phyloP scores from a whole-genome alignment of 495 filamentous ascomycete genomes.

The Margaritispora aquatica region DNA sequence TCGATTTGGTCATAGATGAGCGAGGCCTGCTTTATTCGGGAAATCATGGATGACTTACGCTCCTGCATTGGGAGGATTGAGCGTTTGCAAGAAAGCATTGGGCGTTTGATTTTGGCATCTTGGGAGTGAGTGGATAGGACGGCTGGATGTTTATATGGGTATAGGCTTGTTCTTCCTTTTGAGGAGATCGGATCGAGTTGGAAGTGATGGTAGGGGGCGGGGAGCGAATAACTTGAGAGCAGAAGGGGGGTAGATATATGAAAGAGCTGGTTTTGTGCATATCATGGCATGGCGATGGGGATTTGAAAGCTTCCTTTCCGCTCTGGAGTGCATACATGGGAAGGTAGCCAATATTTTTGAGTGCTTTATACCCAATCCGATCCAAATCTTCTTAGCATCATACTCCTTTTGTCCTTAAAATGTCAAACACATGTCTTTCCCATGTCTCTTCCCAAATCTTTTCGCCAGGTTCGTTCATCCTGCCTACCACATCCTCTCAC shows the following conservation, averaged over 20 bases:
- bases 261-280: neutral
- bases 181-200: neutral
- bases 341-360: neutral
- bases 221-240: neutral
- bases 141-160: neutral
- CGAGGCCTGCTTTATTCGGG: neutral
- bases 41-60: neutral
- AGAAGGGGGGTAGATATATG: neutral
- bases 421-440: neutral
- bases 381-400: neutral
- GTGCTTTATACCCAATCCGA: neutral
- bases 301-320: neutral
- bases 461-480: no score
- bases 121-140: neutral
- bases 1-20: neutral
- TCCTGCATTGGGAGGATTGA: conserved; percentile 12
- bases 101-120: neutral
- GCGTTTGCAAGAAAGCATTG: neutral
- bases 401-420: neutral
- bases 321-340: no score
- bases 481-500: no score
- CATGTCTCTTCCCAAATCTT: neutral
- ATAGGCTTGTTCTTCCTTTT: neutral
- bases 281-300: neutral
- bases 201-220: neutral